These are phyloP conservation scores for Boletus subcaerulescens DNA, from an alignment of 768 basidiomycete genomes.

Conservation along the genomic window DNA sequence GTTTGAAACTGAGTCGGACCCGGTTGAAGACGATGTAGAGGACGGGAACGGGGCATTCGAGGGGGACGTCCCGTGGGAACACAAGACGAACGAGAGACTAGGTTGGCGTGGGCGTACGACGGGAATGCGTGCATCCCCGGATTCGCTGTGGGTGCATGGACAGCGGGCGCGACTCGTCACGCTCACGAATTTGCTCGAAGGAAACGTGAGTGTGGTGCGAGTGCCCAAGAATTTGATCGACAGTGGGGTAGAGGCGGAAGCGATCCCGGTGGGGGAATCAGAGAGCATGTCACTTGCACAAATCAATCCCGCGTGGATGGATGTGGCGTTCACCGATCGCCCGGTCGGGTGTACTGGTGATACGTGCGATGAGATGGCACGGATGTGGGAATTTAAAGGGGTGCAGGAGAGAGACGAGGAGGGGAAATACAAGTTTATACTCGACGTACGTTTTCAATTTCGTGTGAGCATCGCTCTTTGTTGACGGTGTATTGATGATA, in stretches of 20 bases:
- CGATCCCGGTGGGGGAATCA: constrained; percentile 35
- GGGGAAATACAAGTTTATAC: constrained; percentile 57
- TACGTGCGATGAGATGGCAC: constrained; percentile 42
- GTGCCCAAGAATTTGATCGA: constrained; percentile 18
- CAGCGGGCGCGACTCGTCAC: constrained; percentile 51
- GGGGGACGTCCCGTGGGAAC: constrained; percentile 59
- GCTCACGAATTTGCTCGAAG: constrained; percentile 38
- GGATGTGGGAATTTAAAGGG: constrained; percentile 49
- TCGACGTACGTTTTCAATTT: constrained; percentile 42
- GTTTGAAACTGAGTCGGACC: constrained; percentile 32
- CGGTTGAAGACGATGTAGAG: background rate
- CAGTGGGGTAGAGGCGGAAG: constrained; percentile 23
- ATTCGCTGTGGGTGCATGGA: constrained; percentile 45
- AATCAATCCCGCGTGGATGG: constrained; percentile 56
- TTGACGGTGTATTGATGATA: constrained; percentile 16
- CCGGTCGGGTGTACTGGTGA: constrained; percentile 41
- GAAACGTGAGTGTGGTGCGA: constrained; percentile 39
- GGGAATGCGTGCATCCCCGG: constrained; percentile 44
- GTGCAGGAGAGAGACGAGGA: constrained; percentile 46
- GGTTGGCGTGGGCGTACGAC: constrained; percentile 77
- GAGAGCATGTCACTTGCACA: constrained; percentile 34
- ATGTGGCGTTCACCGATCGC: constrained; percentile 53
- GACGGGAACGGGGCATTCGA: constrained; percentile 29
- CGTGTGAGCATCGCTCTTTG: background rate
- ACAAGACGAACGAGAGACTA: constrained; percentile 57